Evolutionary conservation across 208 protist genomes (phyloP).

Genomic region (Leishmania guyanensis): DNA sequence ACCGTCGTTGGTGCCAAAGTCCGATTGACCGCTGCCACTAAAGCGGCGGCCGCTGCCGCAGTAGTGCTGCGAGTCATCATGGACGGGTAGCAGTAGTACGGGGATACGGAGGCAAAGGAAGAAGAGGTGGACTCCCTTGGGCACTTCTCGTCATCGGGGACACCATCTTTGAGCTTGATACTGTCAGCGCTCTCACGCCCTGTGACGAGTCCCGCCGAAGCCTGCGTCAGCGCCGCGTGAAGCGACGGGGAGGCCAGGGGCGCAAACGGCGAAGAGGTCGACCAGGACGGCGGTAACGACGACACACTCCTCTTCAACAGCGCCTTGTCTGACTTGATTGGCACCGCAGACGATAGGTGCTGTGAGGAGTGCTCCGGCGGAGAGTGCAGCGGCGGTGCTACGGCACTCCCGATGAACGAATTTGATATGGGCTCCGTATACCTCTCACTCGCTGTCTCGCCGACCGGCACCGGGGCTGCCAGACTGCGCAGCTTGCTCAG

Average conservation of each 20-base stretch:
- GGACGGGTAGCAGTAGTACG: not conserved
- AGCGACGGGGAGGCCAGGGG: constrained; percentile 20
- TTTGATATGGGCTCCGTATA: not conserved
- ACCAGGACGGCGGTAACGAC: constrained; percentile 26
- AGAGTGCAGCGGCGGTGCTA: not conserved
- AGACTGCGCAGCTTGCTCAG: constrained; percentile 22
- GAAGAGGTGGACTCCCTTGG: not conserved
- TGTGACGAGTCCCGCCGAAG: not conserved
- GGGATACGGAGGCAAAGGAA: not conserved
- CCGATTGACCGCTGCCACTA: not conserved
- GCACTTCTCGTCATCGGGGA: not conserved
- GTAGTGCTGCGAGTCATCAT: constrained; percentile 11
- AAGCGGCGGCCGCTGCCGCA: not conserved
- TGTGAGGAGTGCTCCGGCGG: not conserved
- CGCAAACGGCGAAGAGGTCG: constrained; percentile 23
- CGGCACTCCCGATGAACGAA: not conserved
- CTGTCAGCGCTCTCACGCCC: not conserved
- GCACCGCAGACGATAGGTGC: not conserved
- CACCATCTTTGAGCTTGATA: not conserved
- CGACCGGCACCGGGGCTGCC: constrained; percentile 24
- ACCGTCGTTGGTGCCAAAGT: not conserved
- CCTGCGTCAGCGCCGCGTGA: constrained; percentile 8
- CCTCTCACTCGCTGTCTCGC: not conserved
- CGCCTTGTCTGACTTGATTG: not conserved
- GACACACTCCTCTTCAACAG: not conserved